Percentiles rank a stretch among this genome's conserved stretches.
Conservation (phyloP, 2,329 filamentous ascomycete species). For the Phyllosticta citriasiana region DNA sequence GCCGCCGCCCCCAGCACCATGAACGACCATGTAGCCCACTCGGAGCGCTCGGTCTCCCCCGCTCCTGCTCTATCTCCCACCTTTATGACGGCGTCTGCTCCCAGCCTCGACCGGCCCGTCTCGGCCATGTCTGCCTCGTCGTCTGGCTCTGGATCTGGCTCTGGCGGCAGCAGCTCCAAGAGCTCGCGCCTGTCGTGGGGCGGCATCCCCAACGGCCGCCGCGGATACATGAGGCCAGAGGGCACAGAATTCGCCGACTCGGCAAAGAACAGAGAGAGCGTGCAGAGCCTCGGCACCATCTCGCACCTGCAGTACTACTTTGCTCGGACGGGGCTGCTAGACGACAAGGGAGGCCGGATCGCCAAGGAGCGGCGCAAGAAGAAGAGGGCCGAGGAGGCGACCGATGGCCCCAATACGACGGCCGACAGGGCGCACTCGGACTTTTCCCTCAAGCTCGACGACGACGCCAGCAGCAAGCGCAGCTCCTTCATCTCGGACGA, state of each 20-base stretch:
- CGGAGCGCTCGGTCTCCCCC: conserved; percentile 39
- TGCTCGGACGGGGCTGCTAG: conserved; percentile 81
- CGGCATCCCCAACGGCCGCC: conserved; percentile 42
- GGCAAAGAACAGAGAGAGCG: conserved; percentile 81
- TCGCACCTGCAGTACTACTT: conserved; percentile 98
- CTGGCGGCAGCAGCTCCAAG: conserved; percentile 51
- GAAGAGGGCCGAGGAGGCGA: conserved; percentile 35
- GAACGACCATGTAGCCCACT: conserved; percentile 1
- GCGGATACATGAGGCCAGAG: conserved; percentile 81
- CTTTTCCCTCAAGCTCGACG: neutral
- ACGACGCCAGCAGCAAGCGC: conserved; percentile 1
- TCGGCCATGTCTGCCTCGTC: conserved; percentile 44
- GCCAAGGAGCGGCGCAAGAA: conserved; percentile 54
- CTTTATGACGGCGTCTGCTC: conserved; percentile 50
- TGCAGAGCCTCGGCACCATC: conserved; percentile 92
- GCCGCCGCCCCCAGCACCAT: neutral
- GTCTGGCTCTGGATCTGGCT: conserved; percentile 39
- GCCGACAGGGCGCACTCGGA: conserved; percentile 12
- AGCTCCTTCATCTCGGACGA: conserved; percentile 15
- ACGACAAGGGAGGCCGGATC: conserved; percentile 83
- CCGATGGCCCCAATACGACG: conserved; percentile 15
- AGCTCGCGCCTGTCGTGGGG: conserved; percentile 42
- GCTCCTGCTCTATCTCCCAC: conserved; percentile 51
- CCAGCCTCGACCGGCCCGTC: conserved; percentile 52
- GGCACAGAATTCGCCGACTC: conserved; percentile 85